Base-by-base conservation (phyloP, 75 land plant genomes). In the Cupressus sempervirens region DNA sequence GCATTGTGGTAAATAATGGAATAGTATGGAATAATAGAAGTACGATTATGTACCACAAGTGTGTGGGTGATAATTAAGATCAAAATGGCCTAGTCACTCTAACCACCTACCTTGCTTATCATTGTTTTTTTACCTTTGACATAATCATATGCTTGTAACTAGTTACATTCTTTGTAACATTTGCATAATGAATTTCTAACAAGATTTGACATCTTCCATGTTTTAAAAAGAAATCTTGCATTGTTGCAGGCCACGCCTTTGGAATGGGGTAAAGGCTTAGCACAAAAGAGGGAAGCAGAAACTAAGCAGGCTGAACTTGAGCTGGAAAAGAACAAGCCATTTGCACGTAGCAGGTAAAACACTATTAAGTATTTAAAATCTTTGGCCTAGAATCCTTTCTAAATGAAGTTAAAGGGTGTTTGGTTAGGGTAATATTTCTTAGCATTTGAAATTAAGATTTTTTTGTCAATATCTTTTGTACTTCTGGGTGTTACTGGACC, bases 211-310 rank as follows among this genome's bases (percentile, higher is more conserved):
- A 62, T 8, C 7, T 62, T 62, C 26, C 67, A 62, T 23, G 67
- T 23, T 26, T 62, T 62, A 62, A 50, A 50, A 50, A 50, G 53
- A 50, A 50, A 50, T n/a, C 6, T 43, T 40, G 20, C 81, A 79
- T 18, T 79, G 8, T n/a, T 79, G n/a, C 84, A 84, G 92, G 95
- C 90, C 32, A 94, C 85, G 68, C 91, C 92, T 80, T 80, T 96
- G 56, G 99, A 95, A 84, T 97, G 99, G 99, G 99, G 99, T 34
- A 93, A 95, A 89, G 99, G 99, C 48, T 88, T 97, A 70, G 96
- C 96, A 56, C 99, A 97, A 65, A 97, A 97, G 83, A 86, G 95
- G 83, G 95, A 97, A 89, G 96, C 94, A 70, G 99, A 95, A 90
- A 88, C 81, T 20, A 91, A 75, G 85, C 73, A 72, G 68, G 86